Evolutionary conservation across 129 eudicot genomes (phyloP).

Genomic region (Flaveria brownii): DNA sequence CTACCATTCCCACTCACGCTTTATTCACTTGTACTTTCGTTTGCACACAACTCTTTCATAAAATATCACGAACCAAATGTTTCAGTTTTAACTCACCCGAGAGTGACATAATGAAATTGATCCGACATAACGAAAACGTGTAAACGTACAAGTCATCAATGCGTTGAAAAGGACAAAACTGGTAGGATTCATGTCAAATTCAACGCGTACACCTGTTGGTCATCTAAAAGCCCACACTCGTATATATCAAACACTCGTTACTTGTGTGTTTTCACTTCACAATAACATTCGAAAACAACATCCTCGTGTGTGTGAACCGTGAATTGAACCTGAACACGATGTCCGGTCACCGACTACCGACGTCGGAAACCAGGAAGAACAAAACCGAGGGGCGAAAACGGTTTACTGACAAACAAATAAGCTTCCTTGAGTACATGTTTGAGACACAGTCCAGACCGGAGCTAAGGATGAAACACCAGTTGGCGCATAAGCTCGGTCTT

Average conservation of each 20-base stretch:
- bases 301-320: not conserved
- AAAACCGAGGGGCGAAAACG: constrained; percentile 42
- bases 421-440: constrained; percentile 51
- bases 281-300: not conserved
- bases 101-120: not conserved
- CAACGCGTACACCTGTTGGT: constrained; percentile 41
- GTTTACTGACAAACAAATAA: constrained; percentile 60
- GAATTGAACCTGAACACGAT: not conserved
- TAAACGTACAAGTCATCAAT: constrained; percentile 26
- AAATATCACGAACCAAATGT: constrained; percentile 3
- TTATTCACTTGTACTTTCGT: constrained; percentile 21
- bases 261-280: not conserved
- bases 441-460: constrained; percentile 62
- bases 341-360: constrained; percentile 15
- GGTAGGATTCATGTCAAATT: constrained; percentile 34
- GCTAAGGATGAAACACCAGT: constrained; percentile 57
- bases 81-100: not conserved
- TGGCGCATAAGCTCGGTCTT: constrained; percentile 56
- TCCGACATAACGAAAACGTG: constrained; percentile 29
- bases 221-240: constrained; percentile 11
- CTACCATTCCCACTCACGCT: constrained; percentile 38
- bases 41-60: constrained; percentile 22
- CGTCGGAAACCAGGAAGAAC: constrained; percentile 24
- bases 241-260: constrained; percentile 24
- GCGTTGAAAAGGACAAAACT: constrained; percentile 27